These are phyloP conservation scores for Suhomyces terraborum DNA, from an alignment of 1,139 yeast genomes.

Conservation along the genomic window DNA sequence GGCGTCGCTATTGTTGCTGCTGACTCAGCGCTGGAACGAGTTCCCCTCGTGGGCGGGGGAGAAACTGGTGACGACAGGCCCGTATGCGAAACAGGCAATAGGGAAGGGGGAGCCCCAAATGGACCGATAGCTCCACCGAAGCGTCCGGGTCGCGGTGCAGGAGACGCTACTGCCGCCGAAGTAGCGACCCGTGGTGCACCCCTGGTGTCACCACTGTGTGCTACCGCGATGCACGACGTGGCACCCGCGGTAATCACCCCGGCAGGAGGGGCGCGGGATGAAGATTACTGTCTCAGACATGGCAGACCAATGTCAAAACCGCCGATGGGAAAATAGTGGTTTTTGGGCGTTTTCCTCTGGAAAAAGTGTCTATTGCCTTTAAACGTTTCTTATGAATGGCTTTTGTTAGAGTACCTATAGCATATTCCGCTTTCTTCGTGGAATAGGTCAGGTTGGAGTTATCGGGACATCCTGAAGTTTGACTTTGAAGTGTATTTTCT, in stretches of 20 bases:
- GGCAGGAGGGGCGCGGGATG: neutral
- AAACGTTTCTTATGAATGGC: neutral
- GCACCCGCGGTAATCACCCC: neutral
- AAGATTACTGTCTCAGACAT: conserved; percentile 1
- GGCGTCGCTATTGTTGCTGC: neutral
- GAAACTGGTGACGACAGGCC: no score
- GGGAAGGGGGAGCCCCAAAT: no score
- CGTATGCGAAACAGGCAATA: no score
- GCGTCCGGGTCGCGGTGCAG: neutral
- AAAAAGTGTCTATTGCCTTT: no score
- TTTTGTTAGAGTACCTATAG: neutral
- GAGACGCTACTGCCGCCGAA: neutral
- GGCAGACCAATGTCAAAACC: conserved; percentile 6
- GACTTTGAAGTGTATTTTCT: no score
- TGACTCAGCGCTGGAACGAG: conserved; percentile 1
- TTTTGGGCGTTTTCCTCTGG: no score
- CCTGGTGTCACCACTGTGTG: neutral
- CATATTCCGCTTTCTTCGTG: no score
- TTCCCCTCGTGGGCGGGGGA: conserved; percentile 4
- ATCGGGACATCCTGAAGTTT: no score
- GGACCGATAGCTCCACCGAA: conserved; percentile 1
- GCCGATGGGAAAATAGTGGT: neutral
- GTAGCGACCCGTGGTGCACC: no score
- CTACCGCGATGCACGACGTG: neutral
- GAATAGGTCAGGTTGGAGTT: no score